Evolutionary conservation across 805 yeast genomes (phyloP), one percentile per base, ranked within the genome.

Genomic region (Metschnikowia kunwiensis): DNA sequence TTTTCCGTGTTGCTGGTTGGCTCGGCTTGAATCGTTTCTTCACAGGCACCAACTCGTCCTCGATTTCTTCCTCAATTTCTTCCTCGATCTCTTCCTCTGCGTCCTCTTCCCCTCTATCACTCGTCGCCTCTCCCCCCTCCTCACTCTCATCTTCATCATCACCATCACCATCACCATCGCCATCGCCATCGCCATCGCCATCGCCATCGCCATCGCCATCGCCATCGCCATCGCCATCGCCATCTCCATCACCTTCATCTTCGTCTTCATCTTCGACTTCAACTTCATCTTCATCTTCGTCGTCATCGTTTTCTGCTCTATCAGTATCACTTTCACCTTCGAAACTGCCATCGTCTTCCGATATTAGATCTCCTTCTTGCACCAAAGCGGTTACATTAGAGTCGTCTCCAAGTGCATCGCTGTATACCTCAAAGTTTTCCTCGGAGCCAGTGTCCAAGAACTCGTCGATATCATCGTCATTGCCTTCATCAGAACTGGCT

Each of bases 271-370:
- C 39, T 7, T 32, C 39, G 5, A 24, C 35, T 4, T 24, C 43
- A 1, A 24, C 30, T 9, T 30, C 47, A 5, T 25, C 27, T 10
- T 32, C 44, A n/a, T 43, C 44, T 7, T 43, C 46, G 5, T 40
- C 47, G 9, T 48, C 55, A 2, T 36, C 44, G 10, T 34, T 45
- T 2, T 27, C 43, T 10, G 40, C 43, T 7, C 40, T 44, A 3
- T 40, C 49, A 7, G 46, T 54, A 3, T 37, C 43, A n/a, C 28
- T 43, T 2, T 29, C 52, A 3, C 42, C 51, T 5, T 48, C 52
- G 6, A 43, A 55, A 3, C 46, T 57, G n/a, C 42, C 52, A 9
- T 24, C 36, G 8, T 52, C 55, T 4, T 48, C 53, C 5, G 28
- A 34, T 9, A 27, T 29, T 34, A 43, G 43, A 17, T 31, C 48